Evolutionary conservation across 352 stramenopile genomes (phyloP), one percentile per base, ranked within the genome.

Genomic region (Phytophthora megakarya): DNA sequence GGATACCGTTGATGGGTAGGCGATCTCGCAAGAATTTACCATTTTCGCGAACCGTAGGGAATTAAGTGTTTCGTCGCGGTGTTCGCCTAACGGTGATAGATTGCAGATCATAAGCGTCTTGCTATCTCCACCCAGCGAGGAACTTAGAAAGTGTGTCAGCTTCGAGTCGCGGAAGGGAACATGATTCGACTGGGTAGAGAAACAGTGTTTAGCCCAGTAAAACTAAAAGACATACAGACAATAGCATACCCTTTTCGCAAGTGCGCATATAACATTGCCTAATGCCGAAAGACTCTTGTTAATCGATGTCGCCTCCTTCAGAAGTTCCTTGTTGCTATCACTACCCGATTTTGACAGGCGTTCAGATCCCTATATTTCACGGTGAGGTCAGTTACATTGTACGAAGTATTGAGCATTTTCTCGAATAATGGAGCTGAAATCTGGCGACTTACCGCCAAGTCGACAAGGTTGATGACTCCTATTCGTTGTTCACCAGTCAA

Each of bases 101-200:
- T 94, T 96, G 66, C 86, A 96, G 49, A 97, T 97, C 89, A 97
- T 96, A 33, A 97, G 76, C 19, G 88, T 94, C 66, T 95, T 95
- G 72, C 87, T 94, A 46, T 96, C 88, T 43, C 84, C 85, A 22
- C 88, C 88, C 3, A 96, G 81, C 3, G 84, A 93, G 3, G 88
- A 84, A 55, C 90, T 91, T 25, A 97, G 46, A 23, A 97, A 84
- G 52, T 93, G 81, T 26, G 89, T 97, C 51, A 97, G 70, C 72
- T 96, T 97, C 7, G 87, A 94, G 59, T 95, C 86, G n/a, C 89
- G 86, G 65, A 94, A 97, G 9, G 89, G 89, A 18, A 97, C 76
- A 44, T 96, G 89, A 0, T 67, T 28, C 13, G 84, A 89, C 84
- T 91, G 15, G 12, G 28, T 9, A 66, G 15, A 45, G 12, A 25